Conservation (phyloP, 2,329 filamentous ascomycete species). For the Paracoccidioides lutzii region DNA sequence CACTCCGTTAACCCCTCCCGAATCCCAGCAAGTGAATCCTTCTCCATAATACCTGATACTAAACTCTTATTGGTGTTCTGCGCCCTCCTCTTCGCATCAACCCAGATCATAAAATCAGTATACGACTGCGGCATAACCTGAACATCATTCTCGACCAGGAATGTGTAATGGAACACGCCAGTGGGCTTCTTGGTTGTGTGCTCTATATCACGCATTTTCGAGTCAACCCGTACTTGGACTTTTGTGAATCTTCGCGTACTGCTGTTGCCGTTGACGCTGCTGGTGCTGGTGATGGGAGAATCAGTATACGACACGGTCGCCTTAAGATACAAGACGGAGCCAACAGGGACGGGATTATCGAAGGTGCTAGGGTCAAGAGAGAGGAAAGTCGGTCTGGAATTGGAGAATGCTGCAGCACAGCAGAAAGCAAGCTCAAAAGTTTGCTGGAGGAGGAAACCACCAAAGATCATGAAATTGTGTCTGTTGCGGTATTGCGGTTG, state of each 20-base stretch:
- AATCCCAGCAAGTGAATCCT: conserved; percentile 22
- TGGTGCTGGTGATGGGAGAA: conserved; percentile 24
- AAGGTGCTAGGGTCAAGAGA: conserved; percentile 63
- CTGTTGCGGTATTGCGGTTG: conserved; percentile 58
- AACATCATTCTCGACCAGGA: conserved; percentile 51
- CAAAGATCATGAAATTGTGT: conserved; percentile 69
- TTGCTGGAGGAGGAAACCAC: conserved; percentile 60
- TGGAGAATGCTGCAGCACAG: conserved; percentile 57
- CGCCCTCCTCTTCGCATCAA: conserved; percentile 46
- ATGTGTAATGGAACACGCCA: conserved; percentile 66
- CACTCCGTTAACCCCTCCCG: conserved; percentile 29
- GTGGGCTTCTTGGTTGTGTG: conserved; percentile 55
- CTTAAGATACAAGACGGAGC: conserved; percentile 60
- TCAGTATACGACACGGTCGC: conserved; percentile 62
- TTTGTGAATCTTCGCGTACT: conserved; percentile 41
- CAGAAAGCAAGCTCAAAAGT: conserved; percentile 67
- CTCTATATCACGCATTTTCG: conserved; percentile 59
- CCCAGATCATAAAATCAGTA: conserved; percentile 52
- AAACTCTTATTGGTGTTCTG: conserved; percentile 38
- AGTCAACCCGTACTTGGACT: conserved; percentile 58
- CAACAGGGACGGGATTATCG: conserved; percentile 61
- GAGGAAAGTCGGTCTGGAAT: conserved; percentile 56
- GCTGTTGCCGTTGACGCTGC: conserved; percentile 17
- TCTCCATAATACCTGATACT: conserved; percentile 18
- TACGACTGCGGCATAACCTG: conserved; percentile 54